Percentiles rank a stretch among this genome's conserved stretches.
These are phyloP conservation scores for Mycena haematopus DNA, from an alignment of 768 basidiomycete genomes.

Conservation along the genomic window DNA sequence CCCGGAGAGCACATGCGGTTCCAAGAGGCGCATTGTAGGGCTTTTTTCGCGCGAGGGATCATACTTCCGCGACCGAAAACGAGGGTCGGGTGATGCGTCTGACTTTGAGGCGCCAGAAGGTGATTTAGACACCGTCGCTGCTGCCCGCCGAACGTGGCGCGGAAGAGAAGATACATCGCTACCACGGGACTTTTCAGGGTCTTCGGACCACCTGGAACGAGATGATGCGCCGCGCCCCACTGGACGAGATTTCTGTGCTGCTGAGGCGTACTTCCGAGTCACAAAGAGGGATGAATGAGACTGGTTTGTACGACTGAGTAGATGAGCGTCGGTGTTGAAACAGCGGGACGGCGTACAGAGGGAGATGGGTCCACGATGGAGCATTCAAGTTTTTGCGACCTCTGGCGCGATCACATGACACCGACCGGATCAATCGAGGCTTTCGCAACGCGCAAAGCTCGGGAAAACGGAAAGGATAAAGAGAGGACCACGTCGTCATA, in stretches of 20 bases:
- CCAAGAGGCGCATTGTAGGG: constrained; percentile 50
- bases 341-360: constrained; percentile 16
- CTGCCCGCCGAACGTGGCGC: constrained; percentile 21
- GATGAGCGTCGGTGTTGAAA: constrained; percentile 9
- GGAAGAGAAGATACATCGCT: constrained; percentile 5
- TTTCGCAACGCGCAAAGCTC: constrained; percentile 16
- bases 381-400: too few relatives aligned
- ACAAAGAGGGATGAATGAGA: background rate
- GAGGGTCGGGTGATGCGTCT: constrained; percentile 38
- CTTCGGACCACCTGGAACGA: constrained; percentile 21
- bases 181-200: background rate
- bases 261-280: background rate
- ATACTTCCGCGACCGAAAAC: constrained; percentile 49
- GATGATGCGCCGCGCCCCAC: background rate
- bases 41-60: constrained; percentile 38
- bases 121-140: constrained; percentile 9
- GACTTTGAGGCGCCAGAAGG: constrained; percentile 7
- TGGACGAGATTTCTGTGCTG: background rate
- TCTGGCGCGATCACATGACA: constrained; percentile 13
- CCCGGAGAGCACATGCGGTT: constrained; percentile 66
- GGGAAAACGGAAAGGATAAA: constrained; percentile 17
- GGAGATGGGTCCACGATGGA: background rate
- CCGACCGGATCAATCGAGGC: background rate
- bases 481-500: constrained; percentile 17
- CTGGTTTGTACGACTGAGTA: background rate